Evolutionary conservation across 2,329 filamentous ascomycete species (phyloP).

Genomic region (Epichloe aotearoae): DNA sequence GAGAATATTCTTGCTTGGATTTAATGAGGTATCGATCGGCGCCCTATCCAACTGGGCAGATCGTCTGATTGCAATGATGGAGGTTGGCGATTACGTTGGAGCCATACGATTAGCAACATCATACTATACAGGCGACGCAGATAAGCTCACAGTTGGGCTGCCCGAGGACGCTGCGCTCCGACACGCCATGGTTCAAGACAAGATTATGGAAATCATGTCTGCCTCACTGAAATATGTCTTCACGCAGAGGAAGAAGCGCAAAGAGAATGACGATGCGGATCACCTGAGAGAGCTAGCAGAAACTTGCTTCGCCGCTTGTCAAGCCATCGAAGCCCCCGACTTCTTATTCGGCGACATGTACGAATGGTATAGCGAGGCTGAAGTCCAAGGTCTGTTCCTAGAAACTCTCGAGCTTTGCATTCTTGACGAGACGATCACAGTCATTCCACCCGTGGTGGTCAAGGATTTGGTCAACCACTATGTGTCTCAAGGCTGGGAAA

Average conservation of each 20-base stretch:
- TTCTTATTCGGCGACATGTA: conserved; percentile 89
- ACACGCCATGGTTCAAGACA: conserved; percentile 74
- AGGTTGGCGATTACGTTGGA: conserved; percentile 87
- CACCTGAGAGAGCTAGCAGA: conserved; percentile 68
- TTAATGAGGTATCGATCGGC: conserved; percentile 83
- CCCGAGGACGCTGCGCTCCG: conserved; percentile 68
- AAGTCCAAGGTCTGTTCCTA: conserved; percentile 63
- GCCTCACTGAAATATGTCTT: conserved; percentile 88
- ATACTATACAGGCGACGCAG: conserved; percentile 83
- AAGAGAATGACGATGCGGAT: conserved; percentile 31
- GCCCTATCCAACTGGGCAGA: conserved; percentile 96
- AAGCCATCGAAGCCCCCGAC: conserved; percentile 62
- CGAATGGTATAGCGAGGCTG: conserved; percentile 73
- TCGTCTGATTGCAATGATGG: conserved; percentile 83
- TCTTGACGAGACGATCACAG: conserved; percentile 59
- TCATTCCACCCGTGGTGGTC: conserved; percentile 68
- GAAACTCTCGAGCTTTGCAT: conserved; percentile 84
- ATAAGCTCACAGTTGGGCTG: conserved; percentile 86
- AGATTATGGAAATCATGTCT: conserved; percentile 82
- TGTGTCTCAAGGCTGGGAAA: conserved; percentile 60
- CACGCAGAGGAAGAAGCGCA: conserved; percentile 43
- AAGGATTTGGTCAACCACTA: conserved; percentile 79
- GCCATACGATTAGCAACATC: conserved; percentile 83
- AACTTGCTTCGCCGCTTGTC: conserved; percentile 71
- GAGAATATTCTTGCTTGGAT: conserved; percentile 80